These are phyloP conservation scores for Teunomyces tritomae DNA, from an alignment of 805 yeast species.

Conservation along the genomic window DNA sequence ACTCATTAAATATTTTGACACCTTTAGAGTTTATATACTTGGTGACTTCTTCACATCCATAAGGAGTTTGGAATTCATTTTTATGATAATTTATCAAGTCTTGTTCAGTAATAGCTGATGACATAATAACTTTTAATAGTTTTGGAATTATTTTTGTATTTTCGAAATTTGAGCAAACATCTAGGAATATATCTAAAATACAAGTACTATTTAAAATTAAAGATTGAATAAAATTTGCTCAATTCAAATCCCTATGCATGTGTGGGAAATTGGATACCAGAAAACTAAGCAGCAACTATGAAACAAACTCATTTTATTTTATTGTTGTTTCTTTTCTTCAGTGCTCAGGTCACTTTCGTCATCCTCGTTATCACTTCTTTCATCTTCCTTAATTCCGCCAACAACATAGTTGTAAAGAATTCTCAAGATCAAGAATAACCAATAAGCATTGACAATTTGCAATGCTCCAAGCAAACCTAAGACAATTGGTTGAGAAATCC, in stretches of 20 bases:
- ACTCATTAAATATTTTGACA: not conserved
- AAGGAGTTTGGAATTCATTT: not conserved
- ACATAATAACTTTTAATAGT: not conserved
- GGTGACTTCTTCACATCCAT: not conserved
- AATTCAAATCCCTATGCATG: not conserved
- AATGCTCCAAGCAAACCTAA: conserved; percentile 73
- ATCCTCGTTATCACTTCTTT: conserved; percentile 80
- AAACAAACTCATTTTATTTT: not conserved
- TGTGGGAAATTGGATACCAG: not conserved
- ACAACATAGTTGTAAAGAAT: conserved; percentile 65
- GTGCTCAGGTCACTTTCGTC: conserved; percentile 35
- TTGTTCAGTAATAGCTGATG: conserved; percentile 5
- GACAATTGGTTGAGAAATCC: conserved; percentile 90
- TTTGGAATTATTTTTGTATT: conserved; percentile 1
- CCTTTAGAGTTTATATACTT: not conserved
- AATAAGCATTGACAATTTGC: conserved; percentile 82
- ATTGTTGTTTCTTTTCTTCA: conserved; percentile 15
- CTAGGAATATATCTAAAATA: not conserved
- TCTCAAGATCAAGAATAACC: conserved; percentile 82
- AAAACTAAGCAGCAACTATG: not conserved
- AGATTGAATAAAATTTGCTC: not conserved
- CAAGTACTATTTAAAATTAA: not conserved
- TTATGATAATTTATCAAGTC: conserved; percentile 19
- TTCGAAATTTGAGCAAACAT: conserved; percentile 1
- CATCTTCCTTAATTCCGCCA: conserved; percentile 67